Evolutionary conservation across 129 eudicot species (phyloP).

Genomic region (Ambrosia trifida): DNA sequence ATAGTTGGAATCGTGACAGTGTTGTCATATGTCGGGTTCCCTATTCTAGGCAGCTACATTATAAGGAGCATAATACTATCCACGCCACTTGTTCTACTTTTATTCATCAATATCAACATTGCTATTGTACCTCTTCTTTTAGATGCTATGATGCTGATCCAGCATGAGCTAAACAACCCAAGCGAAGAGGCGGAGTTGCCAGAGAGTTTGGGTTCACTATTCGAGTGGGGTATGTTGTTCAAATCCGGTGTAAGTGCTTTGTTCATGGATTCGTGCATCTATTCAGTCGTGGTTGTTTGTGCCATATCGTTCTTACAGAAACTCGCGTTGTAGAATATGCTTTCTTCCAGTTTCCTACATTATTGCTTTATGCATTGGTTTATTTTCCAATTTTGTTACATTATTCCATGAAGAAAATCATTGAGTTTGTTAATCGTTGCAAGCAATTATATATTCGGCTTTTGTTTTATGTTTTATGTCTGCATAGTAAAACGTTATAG

Average conservation of each 20-base stretch:
- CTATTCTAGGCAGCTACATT: slow-evolving; percentile 46
- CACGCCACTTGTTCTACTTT: slow-evolving; percentile 69
- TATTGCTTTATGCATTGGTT: background rate
- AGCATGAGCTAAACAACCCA: slow-evolving; percentile 13
- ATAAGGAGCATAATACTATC: slow-evolving; percentile 45
- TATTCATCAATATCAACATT: slow-evolving; percentile 57
- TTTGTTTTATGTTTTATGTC: background rate
- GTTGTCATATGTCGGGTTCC: slow-evolving; percentile 57
- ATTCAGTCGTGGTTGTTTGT: slow-evolving; percentile 53
- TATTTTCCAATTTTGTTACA: background rate
- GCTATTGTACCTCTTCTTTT: slow-evolving; percentile 49
- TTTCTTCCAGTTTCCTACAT: background rate
- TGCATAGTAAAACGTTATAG: background rate
- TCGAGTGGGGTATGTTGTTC: slow-evolving; percentile 65
- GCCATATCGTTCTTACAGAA: slow-evolving; percentile 49
- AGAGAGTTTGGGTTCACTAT: slow-evolving; percentile 54
- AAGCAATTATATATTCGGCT: background rate
- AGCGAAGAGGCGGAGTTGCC: slow-evolving; percentile 39
- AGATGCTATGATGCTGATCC: slow-evolving; percentile 30
- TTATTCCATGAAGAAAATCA: background rate
- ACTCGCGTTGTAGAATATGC: slow-evolving; percentile 41
- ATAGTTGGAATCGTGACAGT: slow-evolving; percentile 56
- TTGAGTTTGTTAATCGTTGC: slow-evolving; percentile 2
- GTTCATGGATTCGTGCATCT: slow-evolving; percentile 76
- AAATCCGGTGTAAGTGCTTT: slow-evolving; percentile 52